phyloP scores from a whole-genome alignment of 805 yeast species.

The Myxozyma sirexii region DNA sequence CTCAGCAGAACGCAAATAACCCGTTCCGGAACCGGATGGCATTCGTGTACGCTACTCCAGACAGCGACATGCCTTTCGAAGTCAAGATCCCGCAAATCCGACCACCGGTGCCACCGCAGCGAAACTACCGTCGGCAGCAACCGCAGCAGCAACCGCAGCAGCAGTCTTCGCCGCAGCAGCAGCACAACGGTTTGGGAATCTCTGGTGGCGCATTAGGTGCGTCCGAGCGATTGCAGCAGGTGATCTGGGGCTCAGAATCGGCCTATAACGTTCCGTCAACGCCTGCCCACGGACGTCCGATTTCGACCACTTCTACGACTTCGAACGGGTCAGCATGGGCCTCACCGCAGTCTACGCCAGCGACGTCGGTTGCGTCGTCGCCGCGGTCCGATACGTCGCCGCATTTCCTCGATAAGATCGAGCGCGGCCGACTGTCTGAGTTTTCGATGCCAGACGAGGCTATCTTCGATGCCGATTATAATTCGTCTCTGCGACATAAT shows the following conservation, averaged over 20 bases:
- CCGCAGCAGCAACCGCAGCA: too few relatives aligned
- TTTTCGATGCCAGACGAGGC: too few relatives aligned
- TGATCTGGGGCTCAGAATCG: slow-evolving; percentile 6
- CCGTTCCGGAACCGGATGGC: slow-evolving; percentile 30
- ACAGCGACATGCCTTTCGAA: slow-evolving; percentile 14
- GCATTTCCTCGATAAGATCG: neutral
- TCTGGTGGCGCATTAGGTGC: slow-evolving; percentile 15
- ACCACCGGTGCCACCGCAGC: slow-evolving; percentile 3
- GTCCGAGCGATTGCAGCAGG: slow-evolving; percentile 22
- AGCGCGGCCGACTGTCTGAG: neutral
- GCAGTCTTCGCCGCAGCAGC: neutral
- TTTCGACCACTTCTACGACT: slow-evolving; percentile 10
- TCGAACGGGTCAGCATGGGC: neutral
- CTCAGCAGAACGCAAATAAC: slow-evolving; percentile 13
- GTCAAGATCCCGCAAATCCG: slow-evolving; percentile 11
- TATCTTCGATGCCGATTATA: too few relatives aligned
- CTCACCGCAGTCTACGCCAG: slow-evolving; percentile 22
- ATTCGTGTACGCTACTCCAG: slow-evolving; percentile 14
- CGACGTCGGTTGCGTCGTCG: slow-evolving; percentile 23
- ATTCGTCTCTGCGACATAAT: neutral
- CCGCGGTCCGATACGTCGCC: slow-evolving; percentile 14
- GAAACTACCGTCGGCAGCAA: neutral
- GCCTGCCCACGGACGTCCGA: slow-evolving; percentile 1
- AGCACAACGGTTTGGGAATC: slow-evolving; percentile 23
- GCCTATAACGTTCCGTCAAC: neutral